Percentiles rank a stretch among this genome's conserved stretches.
phyloP scores from a whole-genome alignment of 345 rosid species.

The Physaria fendleri region DNA sequence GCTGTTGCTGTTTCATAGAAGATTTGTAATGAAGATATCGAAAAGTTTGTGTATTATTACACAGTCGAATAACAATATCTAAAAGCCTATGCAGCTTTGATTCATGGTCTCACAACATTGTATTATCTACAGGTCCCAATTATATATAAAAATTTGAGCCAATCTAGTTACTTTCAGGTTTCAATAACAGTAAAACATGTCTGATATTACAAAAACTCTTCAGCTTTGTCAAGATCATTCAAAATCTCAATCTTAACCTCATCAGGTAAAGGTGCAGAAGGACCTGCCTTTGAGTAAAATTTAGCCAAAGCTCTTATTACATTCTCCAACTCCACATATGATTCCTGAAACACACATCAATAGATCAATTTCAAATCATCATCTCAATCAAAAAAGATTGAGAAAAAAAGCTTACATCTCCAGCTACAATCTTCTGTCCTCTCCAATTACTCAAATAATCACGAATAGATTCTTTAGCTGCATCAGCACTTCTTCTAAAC shows the following conservation, averaged over 20 bases:
- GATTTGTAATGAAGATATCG: slow-evolving; percentile 11
- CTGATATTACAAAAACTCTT: slow-evolving; percentile 52
- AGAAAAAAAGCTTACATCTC: slow-evolving; percentile 37
- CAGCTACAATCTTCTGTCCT: slow-evolving; percentile 49
- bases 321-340: slow-evolving; percentile 68
- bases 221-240: slow-evolving; percentile 47
- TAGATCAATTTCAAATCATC: not conserved
- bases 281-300: slow-evolving; percentile 86
- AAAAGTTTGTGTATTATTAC: not conserved
- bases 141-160: not conserved
- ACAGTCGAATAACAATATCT: not conserved
- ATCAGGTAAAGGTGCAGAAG: slow-evolving; percentile 73
- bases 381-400: not conserved
- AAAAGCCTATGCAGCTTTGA: slow-evolving; percentile 1
- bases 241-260: slow-evolving; percentile 60
- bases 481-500: slow-evolving; percentile 79
- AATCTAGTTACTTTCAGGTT: not conserved
- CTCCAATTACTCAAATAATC: slow-evolving; percentile 77
- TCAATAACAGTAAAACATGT: not conserved
- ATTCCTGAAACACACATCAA: slow-evolving; percentile 49
- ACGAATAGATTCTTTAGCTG: slow-evolving; percentile 85
- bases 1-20: not conserved
- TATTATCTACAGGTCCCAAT: not conserved
- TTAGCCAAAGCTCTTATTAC: slow-evolving; percentile 63
- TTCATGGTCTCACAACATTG: slow-evolving; percentile 12